Evolutionary conservation across 2,329 filamentous ascomycete genomes (phyloP).

Genomic region (Epichloe scottii): DNA sequence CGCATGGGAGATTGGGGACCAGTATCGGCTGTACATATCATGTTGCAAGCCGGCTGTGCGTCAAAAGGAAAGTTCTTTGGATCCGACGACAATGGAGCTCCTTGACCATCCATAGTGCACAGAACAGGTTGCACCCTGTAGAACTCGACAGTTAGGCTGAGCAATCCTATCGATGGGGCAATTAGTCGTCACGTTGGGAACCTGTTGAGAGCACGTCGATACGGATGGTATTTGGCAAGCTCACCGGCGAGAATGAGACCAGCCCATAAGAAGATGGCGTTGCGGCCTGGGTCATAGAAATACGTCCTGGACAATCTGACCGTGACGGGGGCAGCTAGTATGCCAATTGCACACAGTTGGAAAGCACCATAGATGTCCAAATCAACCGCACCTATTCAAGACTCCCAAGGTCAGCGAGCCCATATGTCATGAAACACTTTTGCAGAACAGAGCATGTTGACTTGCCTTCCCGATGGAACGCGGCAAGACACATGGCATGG

Average conservation of each 20-base stretch:
- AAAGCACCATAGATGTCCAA: slow-evolving; percentile 59
- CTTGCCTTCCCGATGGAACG: slow-evolving; percentile 45
- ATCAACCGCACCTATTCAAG: slow-evolving; percentile 42
- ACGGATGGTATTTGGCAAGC: slow-evolving; percentile 7
- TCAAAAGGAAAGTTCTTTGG: slow-evolving; percentile 31
- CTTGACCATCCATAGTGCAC: slow-evolving; percentile 29
- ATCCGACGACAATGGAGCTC: slow-evolving; percentile 22
- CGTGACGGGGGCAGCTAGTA: slow-evolving; percentile 50
- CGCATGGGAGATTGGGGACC: slow-evolving; percentile 45
- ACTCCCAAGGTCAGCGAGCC: neutral
- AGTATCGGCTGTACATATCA: slow-evolving; percentile 30
- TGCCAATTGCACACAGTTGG: slow-evolving; percentile 53
- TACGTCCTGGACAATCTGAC: slow-evolving; percentile 50
- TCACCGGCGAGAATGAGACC: slow-evolving; percentile 45
- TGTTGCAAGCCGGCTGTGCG: slow-evolving; percentile 26
- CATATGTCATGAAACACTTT: neutral
- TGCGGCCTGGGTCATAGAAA: slow-evolving; percentile 49
- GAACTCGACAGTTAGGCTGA: slow-evolving; percentile 53
- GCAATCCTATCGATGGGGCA: slow-evolving; percentile 28
- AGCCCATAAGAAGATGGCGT: slow-evolving; percentile 56
- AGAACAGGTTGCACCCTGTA: slow-evolving; percentile 35
- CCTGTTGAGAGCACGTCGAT: neutral
- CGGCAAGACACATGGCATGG: slow-evolving; percentile 49
- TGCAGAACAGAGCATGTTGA: neutral
- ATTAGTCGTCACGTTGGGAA: neutral